A percentile compares a stretch with the other conserved stretches of the same genome.
These are phyloP conservation scores for Ambrosia hybrid DNA, from an alignment of 140 eudicot species.

Conservation along the genomic window DNA sequence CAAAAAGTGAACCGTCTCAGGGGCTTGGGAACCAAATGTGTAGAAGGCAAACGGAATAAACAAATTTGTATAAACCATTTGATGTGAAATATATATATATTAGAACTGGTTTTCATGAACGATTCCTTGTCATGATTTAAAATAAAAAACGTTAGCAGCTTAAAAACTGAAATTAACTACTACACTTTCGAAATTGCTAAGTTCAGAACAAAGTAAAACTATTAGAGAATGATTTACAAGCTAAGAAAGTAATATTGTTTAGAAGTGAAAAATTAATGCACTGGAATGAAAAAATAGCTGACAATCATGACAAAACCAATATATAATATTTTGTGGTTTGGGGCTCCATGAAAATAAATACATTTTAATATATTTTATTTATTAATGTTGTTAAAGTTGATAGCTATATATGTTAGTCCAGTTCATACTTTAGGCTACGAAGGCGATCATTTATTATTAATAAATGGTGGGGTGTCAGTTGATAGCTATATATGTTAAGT, in stretches of 20 bases:
- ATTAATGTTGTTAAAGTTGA: neutral
- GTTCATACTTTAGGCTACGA: neutral
- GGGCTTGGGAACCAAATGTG: too few relatives aligned
- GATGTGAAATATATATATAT: too few relatives aligned
- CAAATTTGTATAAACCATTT: too few relatives aligned
- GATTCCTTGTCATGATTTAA: too few relatives aligned
- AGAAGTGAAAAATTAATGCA: neutral
- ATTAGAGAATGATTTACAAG: neutral
- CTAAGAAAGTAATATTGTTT: neutral
- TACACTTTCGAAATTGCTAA: neutral
- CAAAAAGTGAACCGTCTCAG: too few relatives aligned
- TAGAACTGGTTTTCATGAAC: too few relatives aligned
- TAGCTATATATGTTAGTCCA: neutral
- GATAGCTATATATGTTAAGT: too few relatives aligned
- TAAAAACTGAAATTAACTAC: neutral
- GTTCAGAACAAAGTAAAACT: neutral
- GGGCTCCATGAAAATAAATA: constrained; percentile 41
- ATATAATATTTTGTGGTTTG: constrained; percentile 30
- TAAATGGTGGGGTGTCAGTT: too few relatives aligned
- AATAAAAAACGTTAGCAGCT: neutral
- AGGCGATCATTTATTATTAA: neutral
- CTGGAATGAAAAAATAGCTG: constrained; percentile 11
- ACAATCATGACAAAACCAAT: constrained; percentile 23
- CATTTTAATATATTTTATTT: neutral
- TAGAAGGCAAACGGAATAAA: too few relatives aligned